A percentile compares a stretch with the other conserved stretches of the same genome.
Conservation (phyloP, 2,329 filamentous ascomycete genomes). For the Aspergillus sp. region DNA sequence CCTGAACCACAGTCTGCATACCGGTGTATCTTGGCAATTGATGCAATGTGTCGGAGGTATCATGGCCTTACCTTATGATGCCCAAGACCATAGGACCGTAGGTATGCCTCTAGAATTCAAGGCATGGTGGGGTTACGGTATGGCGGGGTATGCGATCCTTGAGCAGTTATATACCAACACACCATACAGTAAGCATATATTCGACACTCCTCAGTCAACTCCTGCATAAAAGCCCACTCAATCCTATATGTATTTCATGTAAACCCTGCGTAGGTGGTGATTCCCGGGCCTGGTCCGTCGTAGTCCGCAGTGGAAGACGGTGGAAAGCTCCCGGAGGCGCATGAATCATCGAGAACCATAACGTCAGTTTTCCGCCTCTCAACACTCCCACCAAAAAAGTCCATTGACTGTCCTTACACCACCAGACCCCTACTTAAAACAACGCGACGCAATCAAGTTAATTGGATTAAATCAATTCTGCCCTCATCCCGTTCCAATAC, state of each 20-base stretch:
- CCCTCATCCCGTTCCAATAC: not conserved
- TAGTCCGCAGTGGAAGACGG: slow-evolving; percentile 14
- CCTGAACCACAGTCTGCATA: not conserved
- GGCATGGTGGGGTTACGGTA: not conserved
- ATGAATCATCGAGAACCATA: slow-evolving; percentile 14
- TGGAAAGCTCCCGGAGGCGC: slow-evolving; percentile 23
- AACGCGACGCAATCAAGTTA: not conserved
- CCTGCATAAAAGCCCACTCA: too few relatives aligned
- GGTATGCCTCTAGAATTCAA: not conserved
- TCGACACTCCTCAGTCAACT: too few relatives aligned
- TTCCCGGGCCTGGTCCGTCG: not conserved
- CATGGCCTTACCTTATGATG: too few relatives aligned
- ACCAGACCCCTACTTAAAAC: not conserved
- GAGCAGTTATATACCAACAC: not conserved
- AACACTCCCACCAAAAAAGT: not conserved
- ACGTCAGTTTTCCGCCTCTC: slow-evolving; percentile 8
- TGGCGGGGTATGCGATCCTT: not conserved
- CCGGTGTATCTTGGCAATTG: too few relatives aligned
- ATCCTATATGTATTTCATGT: too few relatives aligned
- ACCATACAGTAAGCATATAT: too few relatives aligned
- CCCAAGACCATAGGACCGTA: too few relatives aligned
- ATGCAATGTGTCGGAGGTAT: too few relatives aligned
- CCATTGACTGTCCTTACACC: not conserved
- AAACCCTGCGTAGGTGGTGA: too few relatives aligned
- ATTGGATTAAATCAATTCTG: not conserved